Conservation (phyloP, 208 protist genomes). For the Zelonia costaricensis region DNA sequence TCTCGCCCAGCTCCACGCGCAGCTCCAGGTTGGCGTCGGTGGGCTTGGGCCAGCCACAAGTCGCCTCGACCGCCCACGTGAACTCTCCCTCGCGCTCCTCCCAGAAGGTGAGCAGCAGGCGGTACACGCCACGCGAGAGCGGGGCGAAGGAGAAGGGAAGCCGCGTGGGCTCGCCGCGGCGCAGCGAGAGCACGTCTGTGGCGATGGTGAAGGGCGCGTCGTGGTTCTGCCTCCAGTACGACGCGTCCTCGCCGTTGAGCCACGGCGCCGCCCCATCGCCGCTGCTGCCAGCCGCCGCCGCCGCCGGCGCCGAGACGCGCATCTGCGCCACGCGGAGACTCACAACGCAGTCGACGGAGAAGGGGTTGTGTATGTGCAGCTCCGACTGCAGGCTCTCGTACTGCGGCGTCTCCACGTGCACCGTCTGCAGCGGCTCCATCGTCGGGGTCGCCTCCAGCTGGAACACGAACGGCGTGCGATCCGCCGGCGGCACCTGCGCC, state of each 20-base stretch:
- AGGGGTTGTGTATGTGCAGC: conserved; percentile 83
- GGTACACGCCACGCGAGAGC: conserved; percentile 77
- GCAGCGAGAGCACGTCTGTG: conserved; percentile 76
- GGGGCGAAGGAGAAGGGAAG: conserved; percentile 85
- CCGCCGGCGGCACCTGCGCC: conserved; percentile 39
- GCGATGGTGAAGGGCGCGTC: conserved; percentile 60
- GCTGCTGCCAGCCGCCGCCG: background rate
- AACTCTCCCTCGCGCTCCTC: conserved; percentile 92
- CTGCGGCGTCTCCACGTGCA: conserved; percentile 66
- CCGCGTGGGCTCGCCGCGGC: conserved; percentile 55
- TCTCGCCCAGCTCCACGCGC: conserved; percentile 72
- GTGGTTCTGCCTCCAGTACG: conserved; percentile 23
- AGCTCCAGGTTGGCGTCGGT: conserved; percentile 47
- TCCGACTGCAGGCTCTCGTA: conserved; percentile 80
- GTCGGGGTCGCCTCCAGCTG: conserved; percentile 62
- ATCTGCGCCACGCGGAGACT: conserved; percentile 75
- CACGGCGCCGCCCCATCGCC: conserved; percentile 15
- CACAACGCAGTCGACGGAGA: conserved; percentile 71
- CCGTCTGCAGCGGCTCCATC: conserved; percentile 63
- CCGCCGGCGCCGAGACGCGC: conserved; percentile 8
- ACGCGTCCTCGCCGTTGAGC: conserved; percentile 8
- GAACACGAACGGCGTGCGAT: conserved; percentile 72
- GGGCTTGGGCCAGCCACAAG: conserved; percentile 54
- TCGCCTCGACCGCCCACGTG: conserved; percentile 76
- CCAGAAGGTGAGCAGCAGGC: conserved; percentile 73